Evolutionary conservation across 306 rosid species (phyloP), one percentile per base, ranked within the genome.

Genomic region (Hippophae gyantsensis): DNA sequence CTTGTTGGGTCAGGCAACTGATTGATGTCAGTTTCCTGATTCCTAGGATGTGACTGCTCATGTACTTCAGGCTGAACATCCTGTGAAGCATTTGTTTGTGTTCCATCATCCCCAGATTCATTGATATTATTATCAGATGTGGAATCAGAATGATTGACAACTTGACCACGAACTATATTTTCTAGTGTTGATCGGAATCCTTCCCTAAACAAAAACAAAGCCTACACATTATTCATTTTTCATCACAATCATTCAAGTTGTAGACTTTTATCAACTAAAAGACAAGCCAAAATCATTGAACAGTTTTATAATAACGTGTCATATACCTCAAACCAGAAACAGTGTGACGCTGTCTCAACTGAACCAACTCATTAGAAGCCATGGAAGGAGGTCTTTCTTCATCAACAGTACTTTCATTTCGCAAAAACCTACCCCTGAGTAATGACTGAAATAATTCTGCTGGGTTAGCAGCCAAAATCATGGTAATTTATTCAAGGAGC

Each of bases 371-470:
- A 66, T 79, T 77, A 2, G 95, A 90, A 57, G 97, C 99, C 78
- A 76, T 64, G 48, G 99, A 89, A 18, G 94, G 90, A 12, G 94
- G 90, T 67, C 99, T 86, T 89, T 86, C 97, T 42, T 82, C 97
- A 75, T 93, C 99, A 63, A 67, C 73, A 52, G 97, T 79, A 62
- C 95, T 86, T 82, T 86, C 99, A 65, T 88, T 93, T 67, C 99
- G 80, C 72, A 93, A 82, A 81, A 93, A 93, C 76, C 99, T 86
- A 74, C 99, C 99, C 82, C 99, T 86, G 71, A 93, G 95, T 68
- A 93, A 73, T 61, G 97, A 88, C 99, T 93, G 89, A 58, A 79
- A 76, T 60, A 52, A 46, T 59, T 69, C 52, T 58, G 40, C 45
- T 52, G 60, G 25, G 71, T 81, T 73, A 81, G 71, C 54, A 70